Base-by-base conservation (phyloP, 1,139 yeast species). In the Kazachstania sp. region DNA sequence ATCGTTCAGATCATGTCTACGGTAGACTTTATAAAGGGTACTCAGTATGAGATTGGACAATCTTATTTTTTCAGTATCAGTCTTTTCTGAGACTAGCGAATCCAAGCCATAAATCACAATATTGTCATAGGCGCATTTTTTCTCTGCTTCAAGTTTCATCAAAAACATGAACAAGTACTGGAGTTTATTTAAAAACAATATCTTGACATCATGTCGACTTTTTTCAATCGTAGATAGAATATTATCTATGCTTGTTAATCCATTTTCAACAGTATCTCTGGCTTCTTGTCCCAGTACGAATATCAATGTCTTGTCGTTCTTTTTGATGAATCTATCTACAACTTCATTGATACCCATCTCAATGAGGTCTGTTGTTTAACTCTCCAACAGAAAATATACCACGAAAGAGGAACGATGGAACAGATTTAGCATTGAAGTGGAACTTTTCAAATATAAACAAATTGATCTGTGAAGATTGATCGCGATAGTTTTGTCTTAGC, bases 131-230 rank as follows among this genome's bases (percentile, higher is more conserved):
- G 43, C 41, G 12, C 49, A 40, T 7, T 41, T 40, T 13, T 45
- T 46, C 6, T 56, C 64, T 2, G 56, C 56, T 46, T 64, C 65
- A 16, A 63, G 47, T 44, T 63, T 58, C 45, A 64, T 61, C 43
- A 66, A 41, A 45, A 59, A 64, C 57, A 66, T 65, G 39, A 61
- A 57, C 23, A 66, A 44, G 42, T 60, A 58, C 49, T 61, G 65
- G 18, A 58, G 41, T 11, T 59, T 56, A 39, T 54, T 57, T 18
- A 66, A 46, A 45, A 64, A 58, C 5, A 66, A 39, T 5, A 65
- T 50, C 20, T 59, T 51, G n/a, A 63, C 49, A 16, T 57, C 49
- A 3, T 51, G 41, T 20, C 56, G 45, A 13, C 54, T 49, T 15
- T 49, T 45, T 1, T 54, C 45, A 15, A 60, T 46, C 0, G 56